phyloP scores from a whole-genome alignment of 768 basidiomycete genomes.

The Pluteus cervinus region DNA sequence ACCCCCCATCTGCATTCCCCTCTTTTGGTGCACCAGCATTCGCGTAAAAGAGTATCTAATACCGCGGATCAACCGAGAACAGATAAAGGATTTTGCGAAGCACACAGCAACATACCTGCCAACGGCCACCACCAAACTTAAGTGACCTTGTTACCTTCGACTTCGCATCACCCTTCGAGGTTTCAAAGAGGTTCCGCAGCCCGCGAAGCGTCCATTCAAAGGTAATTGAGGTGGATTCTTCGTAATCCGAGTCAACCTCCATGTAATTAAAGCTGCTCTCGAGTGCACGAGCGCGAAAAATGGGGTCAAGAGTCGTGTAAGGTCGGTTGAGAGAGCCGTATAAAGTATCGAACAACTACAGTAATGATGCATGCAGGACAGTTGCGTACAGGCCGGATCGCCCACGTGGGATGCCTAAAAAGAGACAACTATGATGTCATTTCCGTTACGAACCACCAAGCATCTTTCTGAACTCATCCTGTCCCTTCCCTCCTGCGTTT shows the following conservation, averaged over 20 bases:
- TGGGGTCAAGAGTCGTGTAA: too few relatives aligned
- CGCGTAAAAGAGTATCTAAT: conserved; percentile 75
- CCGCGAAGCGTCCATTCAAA: conserved; percentile 79
- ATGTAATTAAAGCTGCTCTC: conserved; percentile 2
- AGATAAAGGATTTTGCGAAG: neutral
- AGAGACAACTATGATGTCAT: conserved; percentile 1
- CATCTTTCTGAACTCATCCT: conserved; percentile 88
- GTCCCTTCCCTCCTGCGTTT: conserved; percentile 42
- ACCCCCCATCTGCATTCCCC: conserved; percentile 41
- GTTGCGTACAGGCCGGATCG: too few relatives aligned
- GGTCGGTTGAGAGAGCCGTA: too few relatives aligned
- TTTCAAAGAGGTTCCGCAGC: conserved; percentile 69
- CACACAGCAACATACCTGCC: conserved; percentile 48
- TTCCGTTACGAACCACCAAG: conserved; percentile 25
- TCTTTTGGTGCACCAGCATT: conserved; percentile 67
- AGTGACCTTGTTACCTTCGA: conserved; percentile 73
- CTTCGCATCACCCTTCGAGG: conserved; percentile 72
- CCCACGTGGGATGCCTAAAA: neutral
- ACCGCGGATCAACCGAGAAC: conserved; percentile 9
- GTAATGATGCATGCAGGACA: too few relatives aligned
- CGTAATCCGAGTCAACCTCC: conserved; percentile 28
- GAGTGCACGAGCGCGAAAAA: neutral
- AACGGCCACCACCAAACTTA: conserved; percentile 69
- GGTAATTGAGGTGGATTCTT: conserved; percentile 50
- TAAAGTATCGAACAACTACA: too few relatives aligned